phyloP scores from a whole-genome alignment of 106 monocot species.

The Dactylorhiza incarnata region DNA sequence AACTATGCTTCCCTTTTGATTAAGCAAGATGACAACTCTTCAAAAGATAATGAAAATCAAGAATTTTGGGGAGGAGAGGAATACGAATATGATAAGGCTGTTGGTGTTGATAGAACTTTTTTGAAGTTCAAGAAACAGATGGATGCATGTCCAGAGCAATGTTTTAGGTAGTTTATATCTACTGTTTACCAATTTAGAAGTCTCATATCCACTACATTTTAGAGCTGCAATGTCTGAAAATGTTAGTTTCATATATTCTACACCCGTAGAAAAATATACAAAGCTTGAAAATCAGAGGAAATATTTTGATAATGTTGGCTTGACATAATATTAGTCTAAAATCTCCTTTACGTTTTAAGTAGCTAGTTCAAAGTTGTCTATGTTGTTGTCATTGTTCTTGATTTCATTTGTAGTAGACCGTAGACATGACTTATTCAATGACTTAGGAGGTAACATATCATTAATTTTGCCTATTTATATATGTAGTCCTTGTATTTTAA shows the following conservation, averaged over 20 bases:
- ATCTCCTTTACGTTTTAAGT: background rate
- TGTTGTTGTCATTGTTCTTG: background rate
- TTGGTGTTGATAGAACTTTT: conserved; percentile 76
- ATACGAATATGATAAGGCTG: conserved; percentile 88
- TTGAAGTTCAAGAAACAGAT: conserved; percentile 96
- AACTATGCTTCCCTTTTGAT: conserved; percentile 37
- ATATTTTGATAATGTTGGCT: background rate
- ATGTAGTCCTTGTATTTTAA: too few relatives aligned
- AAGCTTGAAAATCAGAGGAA: background rate
- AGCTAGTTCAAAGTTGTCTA: background rate
- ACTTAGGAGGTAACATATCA: background rate
- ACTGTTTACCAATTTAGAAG: background rate
- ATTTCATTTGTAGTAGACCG: background rate
- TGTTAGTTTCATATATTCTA: background rate
- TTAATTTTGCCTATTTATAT: background rate
- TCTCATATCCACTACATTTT: background rate
- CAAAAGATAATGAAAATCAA: conserved; percentile 26
- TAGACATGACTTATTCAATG: background rate
- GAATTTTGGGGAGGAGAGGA: conserved; percentile 81
- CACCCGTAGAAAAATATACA: background rate
- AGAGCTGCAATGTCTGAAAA: background rate
- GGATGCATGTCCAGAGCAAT: conserved; percentile 81
- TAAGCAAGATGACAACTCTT: conserved; percentile 26
- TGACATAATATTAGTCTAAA: background rate
- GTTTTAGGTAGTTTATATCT: conserved; percentile 57